Conservation (phyloP, 495 filamentous ascomycete genomes). For the Lophiostoma macrostomum region DNA sequence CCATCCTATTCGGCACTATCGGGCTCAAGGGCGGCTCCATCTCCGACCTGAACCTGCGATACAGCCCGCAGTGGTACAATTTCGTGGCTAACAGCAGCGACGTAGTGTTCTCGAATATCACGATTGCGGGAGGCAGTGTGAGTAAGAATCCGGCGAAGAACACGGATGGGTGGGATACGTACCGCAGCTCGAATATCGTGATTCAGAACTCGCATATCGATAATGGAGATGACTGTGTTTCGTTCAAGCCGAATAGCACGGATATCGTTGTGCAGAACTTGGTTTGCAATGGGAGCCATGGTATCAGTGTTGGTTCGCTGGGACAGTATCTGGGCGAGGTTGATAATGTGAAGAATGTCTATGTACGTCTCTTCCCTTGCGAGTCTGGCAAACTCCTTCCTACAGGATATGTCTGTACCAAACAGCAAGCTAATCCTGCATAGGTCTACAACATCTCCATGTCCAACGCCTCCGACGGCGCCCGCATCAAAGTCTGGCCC, state of each 20-base stretch:
- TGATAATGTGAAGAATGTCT: conserved; percentile 64
- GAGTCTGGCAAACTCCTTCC: too few relatives aligned
- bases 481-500: conserved; percentile 71
- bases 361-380: conserved; percentile 33
- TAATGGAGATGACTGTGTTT: conserved; percentile 74
- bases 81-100: conserved; percentile 66
- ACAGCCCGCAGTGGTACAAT: conserved; percentile 66
- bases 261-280: conserved; percentile 69
- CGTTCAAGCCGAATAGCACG: conserved; percentile 76
- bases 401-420: too few relatives aligned
- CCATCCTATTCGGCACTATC: conserved; percentile 61
- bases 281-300: conserved; percentile 68
- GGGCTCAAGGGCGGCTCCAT: conserved; percentile 60
- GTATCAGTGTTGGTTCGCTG: conserved; percentile 67
- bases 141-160: conserved; percentile 58
- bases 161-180: conserved; percentile 60
- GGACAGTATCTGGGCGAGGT: conserved; percentile 62
- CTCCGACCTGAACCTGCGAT: conserved; percentile 58
- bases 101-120: conserved; percentile 63
- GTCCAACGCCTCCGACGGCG: conserved; percentile 63
- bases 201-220: conserved; percentile 68
- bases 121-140: conserved; percentile 55
- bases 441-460: conserved; percentile 63
- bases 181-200: conserved; percentile 58
- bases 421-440: neutral